Evolutionary conservation across 2,329 filamentous ascomycete species (phyloP).

Genomic region (Colletotrichum camelliae): DNA sequence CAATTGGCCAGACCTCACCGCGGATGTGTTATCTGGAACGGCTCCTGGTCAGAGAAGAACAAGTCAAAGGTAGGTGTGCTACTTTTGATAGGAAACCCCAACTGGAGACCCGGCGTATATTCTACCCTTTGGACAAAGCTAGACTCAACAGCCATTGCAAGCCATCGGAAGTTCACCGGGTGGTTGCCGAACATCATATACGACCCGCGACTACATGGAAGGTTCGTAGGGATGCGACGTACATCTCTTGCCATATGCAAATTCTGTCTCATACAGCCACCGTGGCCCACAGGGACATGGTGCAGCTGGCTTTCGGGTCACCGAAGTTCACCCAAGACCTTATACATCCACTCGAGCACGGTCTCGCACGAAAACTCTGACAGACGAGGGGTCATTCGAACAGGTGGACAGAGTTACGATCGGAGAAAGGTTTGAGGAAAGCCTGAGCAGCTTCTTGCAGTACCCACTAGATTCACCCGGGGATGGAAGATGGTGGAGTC

Average conservation of each 20-base stretch:
- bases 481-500: neutral
- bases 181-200: neutral
- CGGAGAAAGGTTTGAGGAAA: neutral
- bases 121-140: neutral
- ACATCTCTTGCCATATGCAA: neutral
- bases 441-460: neutral
- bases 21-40: neutral
- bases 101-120: neutral
- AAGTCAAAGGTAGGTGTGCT: neutral
- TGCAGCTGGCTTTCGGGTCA: neutral
- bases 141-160: neutral
- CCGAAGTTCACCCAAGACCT: neutral
- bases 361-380: neutral
- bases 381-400: neutral
- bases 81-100: neutral
- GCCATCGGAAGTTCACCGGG: neutral
- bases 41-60: neutral
- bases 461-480: neutral
- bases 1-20: neutral
- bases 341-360: neutral
- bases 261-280: neutral
- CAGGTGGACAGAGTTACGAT: neutral
- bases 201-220: neutral
- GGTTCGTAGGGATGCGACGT: neutral
- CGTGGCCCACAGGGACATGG: neutral